Percentiles rank a stretch among this genome's conserved stretches.
These are phyloP conservation scores for Pseudopithomyces chartarum DNA, from an alignment of 2,329 filamentous ascomycete species.

Conservation along the genomic window DNA sequence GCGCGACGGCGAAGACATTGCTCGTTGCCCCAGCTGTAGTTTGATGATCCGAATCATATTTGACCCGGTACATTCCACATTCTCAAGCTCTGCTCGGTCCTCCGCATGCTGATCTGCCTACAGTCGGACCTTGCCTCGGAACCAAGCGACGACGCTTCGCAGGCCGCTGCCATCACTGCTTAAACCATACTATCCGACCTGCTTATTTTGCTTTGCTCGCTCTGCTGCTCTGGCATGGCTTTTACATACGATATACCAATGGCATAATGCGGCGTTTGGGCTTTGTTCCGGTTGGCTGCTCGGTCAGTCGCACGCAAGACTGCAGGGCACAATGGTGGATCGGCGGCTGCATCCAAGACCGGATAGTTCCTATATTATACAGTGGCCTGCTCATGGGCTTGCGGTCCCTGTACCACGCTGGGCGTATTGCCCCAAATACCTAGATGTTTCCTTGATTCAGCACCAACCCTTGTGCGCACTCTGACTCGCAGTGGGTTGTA, in stretches of 20 bases:
- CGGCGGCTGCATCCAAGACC: not conserved
- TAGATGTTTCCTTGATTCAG: not conserved
- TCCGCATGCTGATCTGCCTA: constrained; percentile 6
- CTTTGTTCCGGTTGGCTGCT: not conserved
- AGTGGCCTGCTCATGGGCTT: not conserved
- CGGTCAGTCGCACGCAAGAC: not conserved
- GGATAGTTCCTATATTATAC: constrained; percentile 1
- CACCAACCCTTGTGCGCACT: not conserved
- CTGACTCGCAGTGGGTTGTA: not conserved
- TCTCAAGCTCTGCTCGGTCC: not conserved
- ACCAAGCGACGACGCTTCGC: constrained; percentile 25
- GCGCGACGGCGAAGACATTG: constrained; percentile 87
- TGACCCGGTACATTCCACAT: constrained; percentile 66
- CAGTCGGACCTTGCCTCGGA: constrained; percentile 40
- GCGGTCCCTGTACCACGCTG: not conserved
- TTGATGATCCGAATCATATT: constrained; percentile 96
- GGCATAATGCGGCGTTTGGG: constrained; percentile 4
- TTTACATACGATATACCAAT: constrained; percentile 21
- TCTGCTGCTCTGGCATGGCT: not conserved
- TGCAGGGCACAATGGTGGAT: not conserved
- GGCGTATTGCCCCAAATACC: not conserved
- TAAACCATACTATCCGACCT: constrained; percentile 7
- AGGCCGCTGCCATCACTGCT: constrained; percentile 30
- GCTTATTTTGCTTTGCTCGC: not conserved
- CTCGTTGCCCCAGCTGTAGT: constrained; percentile 96